Base-by-base conservation (phyloP, 73 alveolate species). In the Paramecium tetraurelia region DNA sequence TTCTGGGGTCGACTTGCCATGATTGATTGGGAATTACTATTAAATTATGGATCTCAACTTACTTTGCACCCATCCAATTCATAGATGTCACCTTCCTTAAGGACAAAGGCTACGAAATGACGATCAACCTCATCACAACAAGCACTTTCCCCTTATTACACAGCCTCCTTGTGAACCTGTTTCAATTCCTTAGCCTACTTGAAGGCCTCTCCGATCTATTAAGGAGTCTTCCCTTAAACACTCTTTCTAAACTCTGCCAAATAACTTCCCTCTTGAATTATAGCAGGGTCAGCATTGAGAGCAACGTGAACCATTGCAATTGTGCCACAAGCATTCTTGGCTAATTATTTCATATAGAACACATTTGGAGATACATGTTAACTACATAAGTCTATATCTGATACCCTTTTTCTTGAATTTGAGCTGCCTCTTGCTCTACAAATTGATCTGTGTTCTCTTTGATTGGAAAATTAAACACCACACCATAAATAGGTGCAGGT, bases 321-420 rank as follows among this genome's bases (percentile, higher is more conserved):
- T 7, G 96, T 71, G 11, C 96, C 96, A 46, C 96, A 93, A 76
- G 96, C 96, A 93, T 93, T 93, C 84, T 80, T 76, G 27, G 93
- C 94, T 9, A 68, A 59, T 89, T 93, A 59, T 70, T 90, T 93
- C 96, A 93, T 93, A 69, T 69, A 93, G 58, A 86, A 93, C 16
- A 93, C 53, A 27, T 59, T 88, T 38, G 59, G 58, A 20, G 92
- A 69, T 12, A 93, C 90, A 20, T 80, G 68, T 43, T 58, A 18
- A 24, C 77, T 88, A 80, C 5, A 53, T 53, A 22, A 16, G 5
- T 48, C 22, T 44, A 41, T n/a, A 31, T 43, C 7, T 12, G 27
- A 22, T 80, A 80, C 90, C 89, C 94, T 70, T 59, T 50, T 10
- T 72, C 59, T 36, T 58, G 10, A 10, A 63, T 38, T 18, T 36